A percentile compares a stretch with the other conserved stretches of the same genome.
phyloP scores from a whole-genome alignment of 768 basidiomycete species.

The Macrolepiota albuminosa region DNA sequence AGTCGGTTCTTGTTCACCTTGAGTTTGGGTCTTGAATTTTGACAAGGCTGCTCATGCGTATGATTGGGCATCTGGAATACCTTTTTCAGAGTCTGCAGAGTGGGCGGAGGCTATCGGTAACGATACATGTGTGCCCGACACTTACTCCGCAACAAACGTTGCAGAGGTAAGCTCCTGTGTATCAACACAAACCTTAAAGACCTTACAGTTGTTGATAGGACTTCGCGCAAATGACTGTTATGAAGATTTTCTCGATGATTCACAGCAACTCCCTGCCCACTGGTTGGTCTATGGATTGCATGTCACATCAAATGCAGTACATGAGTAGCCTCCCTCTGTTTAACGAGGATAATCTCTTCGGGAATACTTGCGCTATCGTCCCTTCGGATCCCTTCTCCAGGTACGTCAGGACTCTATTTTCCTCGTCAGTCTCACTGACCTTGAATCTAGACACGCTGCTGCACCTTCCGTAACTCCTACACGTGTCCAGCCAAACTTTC shows the following conservation, averaged over 20 bases:
- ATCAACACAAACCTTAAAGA: not conserved
- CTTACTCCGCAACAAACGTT: slow-evolving; percentile 20
- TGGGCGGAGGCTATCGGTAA: slow-evolving; percentile 18
- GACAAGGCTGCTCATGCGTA: slow-evolving; percentile 25
- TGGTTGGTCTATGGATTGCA: slow-evolving; percentile 22
- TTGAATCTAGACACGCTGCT: slow-evolving; percentile 8
- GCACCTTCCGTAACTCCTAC: slow-evolving; percentile 8
- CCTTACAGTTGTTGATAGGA: slow-evolving; percentile 16
- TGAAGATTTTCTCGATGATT: slow-evolving; percentile 20
- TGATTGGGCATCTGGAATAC: slow-evolving; percentile 21
- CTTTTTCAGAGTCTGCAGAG: slow-evolving; percentile 15
- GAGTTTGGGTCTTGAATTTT: not conserved
- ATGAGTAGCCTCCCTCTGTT: slow-evolving; percentile 19
- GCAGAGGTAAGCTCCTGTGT: slow-evolving; percentile 20
- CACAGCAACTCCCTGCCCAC: slow-evolving; percentile 19
- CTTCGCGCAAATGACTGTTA: slow-evolving; percentile 26
- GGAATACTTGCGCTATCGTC: slow-evolving; percentile 20
- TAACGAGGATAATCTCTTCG: slow-evolving; percentile 22
- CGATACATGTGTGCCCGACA: slow-evolving; percentile 27
- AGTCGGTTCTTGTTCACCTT: not conserved
- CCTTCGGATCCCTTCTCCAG: slow-evolving; percentile 8
- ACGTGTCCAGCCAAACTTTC: slow-evolving; percentile 3
- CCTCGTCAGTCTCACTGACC: not conserved
- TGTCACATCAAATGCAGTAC: slow-evolving; percentile 25
- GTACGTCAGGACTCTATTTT: not conserved